phyloP scores from a whole-genome alignment of 2,329 filamentous ascomycete genomes.

The Xylaria sp. region DNA sequence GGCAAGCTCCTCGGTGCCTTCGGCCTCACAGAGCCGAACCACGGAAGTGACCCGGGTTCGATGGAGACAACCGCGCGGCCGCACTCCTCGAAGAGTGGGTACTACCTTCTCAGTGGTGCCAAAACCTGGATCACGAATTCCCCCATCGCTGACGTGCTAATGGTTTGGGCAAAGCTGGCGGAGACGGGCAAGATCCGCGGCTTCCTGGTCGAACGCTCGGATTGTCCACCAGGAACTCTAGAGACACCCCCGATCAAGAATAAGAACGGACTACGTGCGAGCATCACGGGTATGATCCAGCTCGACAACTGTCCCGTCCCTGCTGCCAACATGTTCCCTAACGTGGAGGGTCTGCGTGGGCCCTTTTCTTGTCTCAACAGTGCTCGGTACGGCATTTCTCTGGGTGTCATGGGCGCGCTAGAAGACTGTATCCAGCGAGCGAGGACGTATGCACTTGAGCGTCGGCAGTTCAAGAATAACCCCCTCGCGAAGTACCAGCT shows the following conservation, averaged over 20 bases:
- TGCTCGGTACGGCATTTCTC: slow-evolving; percentile 91
- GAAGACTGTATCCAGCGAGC: slow-evolving; percentile 89
- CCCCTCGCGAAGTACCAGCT: slow-evolving; percentile 96
- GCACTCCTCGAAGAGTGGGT: slow-evolving; percentile 85
- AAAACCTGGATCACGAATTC: slow-evolving; percentile 99
- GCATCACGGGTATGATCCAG: slow-evolving; percentile 97
- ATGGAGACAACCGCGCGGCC: slow-evolving; percentile 90
- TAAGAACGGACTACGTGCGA: slow-evolving; percentile 93
- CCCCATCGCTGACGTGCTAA: slow-evolving; percentile 83
- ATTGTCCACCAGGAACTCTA: slow-evolving; percentile 87
- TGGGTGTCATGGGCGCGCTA: slow-evolving; percentile 91
- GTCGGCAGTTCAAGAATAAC: slow-evolving; percentile 96
- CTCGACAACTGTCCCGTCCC: slow-evolving; percentile 90
- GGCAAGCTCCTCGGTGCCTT: slow-evolving; percentile 87
- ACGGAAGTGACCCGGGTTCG: slow-evolving; percentile 88
- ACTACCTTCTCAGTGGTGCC: slow-evolving; percentile 79
- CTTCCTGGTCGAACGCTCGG: slow-evolving; percentile 86
- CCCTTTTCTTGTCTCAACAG: slow-evolving; percentile 96
- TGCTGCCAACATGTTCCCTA: slow-evolving; percentile 91
- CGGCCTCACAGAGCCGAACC: slow-evolving; percentile 91
- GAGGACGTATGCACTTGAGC: slow-evolving; percentile 86
- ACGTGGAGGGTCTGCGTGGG: slow-evolving; percentile 84
- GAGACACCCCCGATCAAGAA: slow-evolving; percentile 93
- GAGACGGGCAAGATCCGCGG: slow-evolving; percentile 94
- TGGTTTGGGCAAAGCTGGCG: slow-evolving; percentile 94